These are phyloP conservation scores for Colletotrichum trifolii DNA, from an alignment of 2,329 filamentous ascomycete species.

Conservation along the genomic window DNA sequence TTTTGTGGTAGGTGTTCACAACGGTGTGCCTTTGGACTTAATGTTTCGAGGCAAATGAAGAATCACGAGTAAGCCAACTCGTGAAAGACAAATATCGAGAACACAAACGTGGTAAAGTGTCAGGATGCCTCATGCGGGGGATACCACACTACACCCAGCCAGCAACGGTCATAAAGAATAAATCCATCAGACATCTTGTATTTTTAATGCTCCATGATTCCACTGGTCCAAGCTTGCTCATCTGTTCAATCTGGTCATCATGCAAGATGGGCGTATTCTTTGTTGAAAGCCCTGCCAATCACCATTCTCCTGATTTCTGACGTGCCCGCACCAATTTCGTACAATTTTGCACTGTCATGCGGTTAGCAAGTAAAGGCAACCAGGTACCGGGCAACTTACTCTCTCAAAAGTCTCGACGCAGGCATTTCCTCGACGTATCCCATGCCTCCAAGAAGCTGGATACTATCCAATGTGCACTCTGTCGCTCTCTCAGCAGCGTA, in stretches of 20 bases:
- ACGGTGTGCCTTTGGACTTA: no score
- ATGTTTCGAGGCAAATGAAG: no score
- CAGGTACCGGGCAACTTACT: conserved; percentile 56
- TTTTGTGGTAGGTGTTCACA: no score
- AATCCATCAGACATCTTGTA: no score
- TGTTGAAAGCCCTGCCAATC: conserved; percentile 92
- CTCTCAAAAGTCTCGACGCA: conserved; percentile 83
- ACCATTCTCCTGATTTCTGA: conserved; percentile 95
- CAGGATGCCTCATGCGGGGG: no score
- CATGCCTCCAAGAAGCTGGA: conserved; percentile 94
- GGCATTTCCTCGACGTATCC: conserved; percentile 97
- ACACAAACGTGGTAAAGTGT: no score
- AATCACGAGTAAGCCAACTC: no score
- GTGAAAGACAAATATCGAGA: no score
- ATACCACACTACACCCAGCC: no score
- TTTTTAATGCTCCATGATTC: no score
- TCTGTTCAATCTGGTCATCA: neutral
- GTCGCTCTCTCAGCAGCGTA: conserved; percentile 93
- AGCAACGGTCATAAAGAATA: no score
- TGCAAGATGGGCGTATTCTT: conserved; percentile 71
- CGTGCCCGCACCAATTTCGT: conserved; percentile 97
- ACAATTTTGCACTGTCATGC: conserved; percentile 72
- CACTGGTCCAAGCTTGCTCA: no score
- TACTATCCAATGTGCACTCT: conserved; percentile 85
- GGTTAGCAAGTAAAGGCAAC: conserved; percentile 42